These are phyloP conservation scores for Globisporangium heterothallicum DNA, from an alignment of 352 stramenopile species.

Conservation along the genomic window DNA sequence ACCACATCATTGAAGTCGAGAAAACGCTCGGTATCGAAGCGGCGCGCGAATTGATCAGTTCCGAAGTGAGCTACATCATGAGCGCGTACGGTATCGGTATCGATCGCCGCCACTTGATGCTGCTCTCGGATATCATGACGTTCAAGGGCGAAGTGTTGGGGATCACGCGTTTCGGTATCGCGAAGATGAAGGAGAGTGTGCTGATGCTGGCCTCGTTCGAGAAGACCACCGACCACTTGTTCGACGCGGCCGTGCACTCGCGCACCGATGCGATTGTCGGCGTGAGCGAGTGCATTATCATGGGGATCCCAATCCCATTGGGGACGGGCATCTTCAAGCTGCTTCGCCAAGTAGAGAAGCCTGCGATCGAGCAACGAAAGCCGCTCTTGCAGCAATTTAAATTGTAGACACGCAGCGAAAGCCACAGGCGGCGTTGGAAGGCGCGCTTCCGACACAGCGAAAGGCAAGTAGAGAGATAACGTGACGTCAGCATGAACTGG, in stretches of 20 bases:
- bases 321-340: constrained; percentile 98
- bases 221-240: constrained; percentile 99
- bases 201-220: constrained; percentile 99
- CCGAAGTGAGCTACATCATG: constrained; percentile 99
- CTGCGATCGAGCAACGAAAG: constrained; percentile 53
- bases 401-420: no score
- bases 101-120: constrained; percentile 97
- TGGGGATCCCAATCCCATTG: constrained; percentile 98
- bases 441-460: no score
- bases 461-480: no score
- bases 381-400: constrained; percentile 39
- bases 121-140: constrained; percentile 99
- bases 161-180: constrained; percentile 97
- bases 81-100: constrained; percentile 98
- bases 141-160: constrained; percentile 93
- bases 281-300: constrained; percentile 99
- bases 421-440: no score
- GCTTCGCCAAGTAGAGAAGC: constrained; percentile 80
- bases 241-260: constrained; percentile 98
- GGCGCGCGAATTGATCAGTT: constrained; percentile 94
- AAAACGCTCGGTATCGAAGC: constrained; percentile 98
- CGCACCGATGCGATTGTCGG: constrained; percentile 97
- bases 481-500: no score
- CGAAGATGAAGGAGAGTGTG: constrained; percentile 99
- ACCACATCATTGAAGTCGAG: constrained; percentile 98